Evolutionary conservation across 257 asterid genomes (phyloP), one percentile per base, ranked within the genome.

Genomic region (Rauvolfia tetraphylla): DNA sequence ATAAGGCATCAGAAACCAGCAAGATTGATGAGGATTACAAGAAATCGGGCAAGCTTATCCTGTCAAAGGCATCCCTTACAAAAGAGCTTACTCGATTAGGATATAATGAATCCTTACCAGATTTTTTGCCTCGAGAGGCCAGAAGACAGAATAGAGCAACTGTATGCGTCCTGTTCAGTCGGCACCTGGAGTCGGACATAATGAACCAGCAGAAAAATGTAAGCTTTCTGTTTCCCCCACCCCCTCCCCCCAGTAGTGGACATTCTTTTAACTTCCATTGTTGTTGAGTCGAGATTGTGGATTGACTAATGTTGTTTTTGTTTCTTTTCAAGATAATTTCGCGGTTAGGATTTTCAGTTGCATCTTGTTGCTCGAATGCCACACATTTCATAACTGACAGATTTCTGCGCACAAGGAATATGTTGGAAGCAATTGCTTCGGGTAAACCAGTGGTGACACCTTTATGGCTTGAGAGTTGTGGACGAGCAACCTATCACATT

Each of bases 381-480:
- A 89, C 98, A 46, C 98, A 92, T 82, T 92, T 90, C 66, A 84
- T 92, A 78, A 81, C 97, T 17, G 90, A 88, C 83, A 84, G 83
- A 81, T 92, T 90, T 86, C 79, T 82, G 59, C 86, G 98, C 77
- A 92, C 94, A 53, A 89, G 62, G 87, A 90, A 92, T 82, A 87
- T 92, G 97, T 76, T 90, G 86, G 94, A 88, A 86, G 88, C 96
- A 81, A 89, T 89, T 79, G 93, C 94, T 59, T 82, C 79, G 66
- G 97, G 96, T 44, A 90, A 83, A 84, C 96, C 86, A 63, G 91
- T 89, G 80, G 92, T 92, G 77, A 90, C 96, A 48, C 91, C 82
- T 85, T 86, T 82, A 69, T 90, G 97, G 98, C 92, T 92, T 54
- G 88, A 90, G 88, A 85, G 87, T 87, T 92, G 98, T 77, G 84